A percentile compares a stretch with the other conserved stretches of the same genome.
phyloP scores from a whole-genome alignment of 805 yeast species.

The Candida chauliodis region DNA sequence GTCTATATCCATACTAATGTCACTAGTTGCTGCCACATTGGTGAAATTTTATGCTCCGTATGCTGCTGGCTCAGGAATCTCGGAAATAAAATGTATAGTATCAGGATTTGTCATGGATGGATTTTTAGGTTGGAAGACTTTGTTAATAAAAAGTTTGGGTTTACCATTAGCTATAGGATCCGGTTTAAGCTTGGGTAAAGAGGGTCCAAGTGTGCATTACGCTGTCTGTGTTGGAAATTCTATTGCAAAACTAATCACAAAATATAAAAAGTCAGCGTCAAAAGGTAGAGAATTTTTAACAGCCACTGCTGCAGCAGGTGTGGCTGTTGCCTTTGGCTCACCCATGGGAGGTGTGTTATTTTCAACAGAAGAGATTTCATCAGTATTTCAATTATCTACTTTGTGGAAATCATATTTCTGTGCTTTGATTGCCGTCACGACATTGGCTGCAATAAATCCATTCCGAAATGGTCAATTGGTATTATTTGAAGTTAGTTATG shows the following conservation, averaged over 20 bases:
- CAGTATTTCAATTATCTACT: constrained; percentile 68
- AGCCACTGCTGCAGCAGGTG: constrained; percentile 84
- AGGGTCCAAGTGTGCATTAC: constrained; percentile 97
- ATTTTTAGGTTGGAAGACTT: constrained; percentile 70
- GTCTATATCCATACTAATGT: constrained; percentile 55
- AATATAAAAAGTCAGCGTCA: constrained; percentile 44
- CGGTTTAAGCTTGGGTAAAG: constrained; percentile 93
- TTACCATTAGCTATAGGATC: constrained; percentile 90
- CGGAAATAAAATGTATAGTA: constrained; percentile 92
- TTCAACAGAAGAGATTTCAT: constrained; percentile 85
- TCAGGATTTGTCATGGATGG: constrained; percentile 82
- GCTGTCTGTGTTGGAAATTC: constrained; percentile 94
- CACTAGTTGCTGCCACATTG: constrained; percentile 60
- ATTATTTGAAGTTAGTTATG: constrained; percentile 86
- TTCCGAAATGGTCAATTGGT: constrained; percentile 94
- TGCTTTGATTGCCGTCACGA: constrained; percentile 80
- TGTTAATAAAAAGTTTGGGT: constrained; percentile 72
- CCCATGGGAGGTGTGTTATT: constrained; percentile 94
- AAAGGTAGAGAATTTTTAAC: constrained; percentile 61
- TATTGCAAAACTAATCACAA: constrained; percentile 53
- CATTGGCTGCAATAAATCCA: constrained; percentile 79
- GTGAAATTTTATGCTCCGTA: constrained; percentile 75
- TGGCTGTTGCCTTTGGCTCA: constrained; percentile 79
- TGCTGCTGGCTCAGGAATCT: constrained; percentile 97
- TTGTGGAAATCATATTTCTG: constrained; percentile 92